Evolutionary conservation across 139 green algal species (phyloP).

Genomic region (Chlamydomonas sp.): DNA sequence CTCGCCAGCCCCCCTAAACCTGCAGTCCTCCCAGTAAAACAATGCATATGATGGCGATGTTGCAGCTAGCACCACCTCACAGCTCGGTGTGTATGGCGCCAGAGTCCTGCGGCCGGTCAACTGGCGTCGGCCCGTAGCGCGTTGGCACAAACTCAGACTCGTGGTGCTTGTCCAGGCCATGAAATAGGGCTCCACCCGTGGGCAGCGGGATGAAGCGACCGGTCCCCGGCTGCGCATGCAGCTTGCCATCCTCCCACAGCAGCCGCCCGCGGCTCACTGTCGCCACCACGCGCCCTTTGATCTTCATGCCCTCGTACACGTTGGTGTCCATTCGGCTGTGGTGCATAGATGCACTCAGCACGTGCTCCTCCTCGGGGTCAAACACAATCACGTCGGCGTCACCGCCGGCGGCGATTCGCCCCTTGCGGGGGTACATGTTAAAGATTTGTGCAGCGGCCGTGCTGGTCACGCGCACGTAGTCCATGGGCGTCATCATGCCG

Average conservation of each 20-base stretch:
- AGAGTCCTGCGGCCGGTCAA: too few relatives aligned
- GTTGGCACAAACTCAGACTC: too few relatives aligned
- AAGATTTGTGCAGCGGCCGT: conserved; percentile 72
- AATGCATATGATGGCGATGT: too few relatives aligned
- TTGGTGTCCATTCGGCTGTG: conserved; percentile 89
- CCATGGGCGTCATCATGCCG: conserved; percentile 62
- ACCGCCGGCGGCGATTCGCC: conserved; percentile 61
- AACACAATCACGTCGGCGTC: conserved; percentile 94
- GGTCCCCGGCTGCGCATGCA: conserved; percentile 54
- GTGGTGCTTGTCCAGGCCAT: conserved; percentile 36
- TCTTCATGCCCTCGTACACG: conserved; percentile 80
- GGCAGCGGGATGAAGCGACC: conserved; percentile 61
- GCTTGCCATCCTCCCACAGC: conserved; percentile 71
- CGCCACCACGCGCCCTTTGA: conserved; percentile 61
- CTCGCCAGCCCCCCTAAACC: too few relatives aligned
- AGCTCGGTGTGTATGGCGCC: too few relatives aligned
- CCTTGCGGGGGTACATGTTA: conserved; percentile 91
- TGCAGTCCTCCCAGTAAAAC: too few relatives aligned
- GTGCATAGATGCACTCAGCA: conserved; percentile 63
- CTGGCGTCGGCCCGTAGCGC: too few relatives aligned
- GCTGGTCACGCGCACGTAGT: conserved; percentile 81
- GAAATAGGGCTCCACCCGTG: conserved; percentile 47
- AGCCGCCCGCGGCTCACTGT: conserved; percentile 84
- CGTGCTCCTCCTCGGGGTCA: conserved; percentile 66
- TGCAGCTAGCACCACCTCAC: too few relatives aligned